A percentile compares a stretch with the other conserved stretches of the same genome.
Evolutionary conservation across 495 filamentous ascomycete species (phyloP).

Genomic region (Penicillium robsamsonii): DNA sequence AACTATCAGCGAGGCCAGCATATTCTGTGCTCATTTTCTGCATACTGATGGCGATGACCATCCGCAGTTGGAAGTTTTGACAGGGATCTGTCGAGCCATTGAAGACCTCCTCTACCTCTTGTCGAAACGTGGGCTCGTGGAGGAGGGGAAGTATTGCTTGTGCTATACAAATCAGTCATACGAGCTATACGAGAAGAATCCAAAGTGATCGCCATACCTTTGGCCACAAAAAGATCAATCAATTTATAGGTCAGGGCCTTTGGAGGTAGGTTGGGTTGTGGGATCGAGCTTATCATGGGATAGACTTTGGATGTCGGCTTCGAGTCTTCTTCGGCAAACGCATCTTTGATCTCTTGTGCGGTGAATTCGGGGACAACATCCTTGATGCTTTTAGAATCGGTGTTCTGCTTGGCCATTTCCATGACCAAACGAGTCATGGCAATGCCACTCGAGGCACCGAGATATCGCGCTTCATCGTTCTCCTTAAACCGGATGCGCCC

Average conservation of each 20-base stretch:
- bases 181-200: not conserved
- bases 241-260: conserved; percentile 66
- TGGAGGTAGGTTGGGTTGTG: conserved; percentile 66
- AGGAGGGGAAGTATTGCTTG: conserved; percentile 82
- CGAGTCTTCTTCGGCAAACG: conserved; percentile 53
- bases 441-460: conserved; percentile 90
- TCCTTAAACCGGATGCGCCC: conserved; percentile 79
- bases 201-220: conserved; percentile 54
- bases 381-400: conserved; percentile 77
- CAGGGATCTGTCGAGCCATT: conserved; percentile 70
- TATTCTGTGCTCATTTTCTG: conserved; percentile 81
- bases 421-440: conserved; percentile 91
- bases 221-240: conserved; percentile 75
- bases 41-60: conserved; percentile 90
- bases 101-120: conserved; percentile 77
- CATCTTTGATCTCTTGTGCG: conserved; percentile 56
- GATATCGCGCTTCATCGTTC: conserved; percentile 79
- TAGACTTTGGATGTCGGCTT: conserved; percentile 69
- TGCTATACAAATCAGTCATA: conserved; percentile 48
- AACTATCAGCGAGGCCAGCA: conserved; percentile 84
- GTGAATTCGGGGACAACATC: conserved; percentile 77
- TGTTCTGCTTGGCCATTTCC: conserved; percentile 88
- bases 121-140: conserved; percentile 75
- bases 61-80: conserved; percentile 79
- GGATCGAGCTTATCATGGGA: conserved; percentile 72